Evolutionary conservation across 768 basidiomycete genomes (phyloP).

Genomic region (Sporobolomyces pararoseus): DNA sequence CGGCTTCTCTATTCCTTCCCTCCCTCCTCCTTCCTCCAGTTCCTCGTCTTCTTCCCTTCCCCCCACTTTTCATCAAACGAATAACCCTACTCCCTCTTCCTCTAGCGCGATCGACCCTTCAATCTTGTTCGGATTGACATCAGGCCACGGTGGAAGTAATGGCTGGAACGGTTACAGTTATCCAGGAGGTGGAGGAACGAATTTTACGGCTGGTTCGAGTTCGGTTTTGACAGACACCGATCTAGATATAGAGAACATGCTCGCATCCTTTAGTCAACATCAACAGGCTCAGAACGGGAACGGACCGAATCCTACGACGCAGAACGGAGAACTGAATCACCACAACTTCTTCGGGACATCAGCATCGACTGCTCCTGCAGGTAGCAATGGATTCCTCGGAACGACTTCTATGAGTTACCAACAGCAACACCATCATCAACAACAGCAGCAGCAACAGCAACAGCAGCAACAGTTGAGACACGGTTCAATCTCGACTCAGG

Average conservation of each 20-base stretch:
- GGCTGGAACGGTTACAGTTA: background rate
- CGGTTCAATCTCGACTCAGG: conserved; percentile 1
- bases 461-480: background rate
- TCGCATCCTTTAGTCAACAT: conserved; percentile 22
- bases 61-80: background rate
- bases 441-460: conserved; percentile 2
- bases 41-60: background rate
- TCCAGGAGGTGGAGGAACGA: background rate
- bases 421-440: background rate
- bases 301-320: background rate
- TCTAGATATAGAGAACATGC: conserved; percentile 36
- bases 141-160: background rate
- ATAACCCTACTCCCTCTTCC: too few species aligned
- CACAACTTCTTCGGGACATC: background rate
- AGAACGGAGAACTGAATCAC: background rate
- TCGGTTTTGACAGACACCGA: conserved; percentile 27
- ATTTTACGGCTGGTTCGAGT: too few species aligned
- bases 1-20: conserved; percentile 63
- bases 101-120: conserved; percentile 26
- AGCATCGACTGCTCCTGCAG: conserved; percentile 3
- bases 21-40: background rate
- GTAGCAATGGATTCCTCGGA: conserved; percentile 19
- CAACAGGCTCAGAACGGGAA: background rate
- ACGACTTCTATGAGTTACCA: background rate
- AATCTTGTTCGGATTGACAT: conserved; percentile 25